Evolutionary conservation across 345 rosid genomes (phyloP), one percentile per base, ranked within the genome.

Genomic region (Populus alba): DNA sequence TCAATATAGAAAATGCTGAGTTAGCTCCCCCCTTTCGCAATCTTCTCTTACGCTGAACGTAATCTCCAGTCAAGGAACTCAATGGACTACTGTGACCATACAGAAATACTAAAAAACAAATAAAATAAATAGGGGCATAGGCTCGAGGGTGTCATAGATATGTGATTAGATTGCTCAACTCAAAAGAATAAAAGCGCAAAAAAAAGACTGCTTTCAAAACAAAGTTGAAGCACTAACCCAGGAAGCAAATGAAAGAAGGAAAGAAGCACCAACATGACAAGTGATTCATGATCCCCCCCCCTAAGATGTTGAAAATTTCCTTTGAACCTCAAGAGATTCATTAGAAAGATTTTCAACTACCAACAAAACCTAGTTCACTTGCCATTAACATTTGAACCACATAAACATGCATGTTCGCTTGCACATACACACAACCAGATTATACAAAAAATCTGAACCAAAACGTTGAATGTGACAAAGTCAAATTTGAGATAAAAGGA

Each of bases 21-120:
- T 83, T 90, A 55, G 86, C 79, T 70, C 89, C 91, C 43, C 90
- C 90, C 83, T 84, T 92, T 27, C 92, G 84, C 76, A 89, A 82
- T 81, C 89, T 91, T 76, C 94, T 86, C 84, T 81, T 90, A 70
- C 90, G 89, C 91, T 92, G 97, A 62, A 89, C 81, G 95, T 94
- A 81, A 72, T 45, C 68, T 78, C 66, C 71, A 63, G 84, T 92
- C 83, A 94, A 91, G 95, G 97, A 88, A 85, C 47, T 66, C 59
- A 63, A 74, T 4, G 63, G 45, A 65, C 53, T 51, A 18, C 29
- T 57, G 35, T 80, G 65, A 59, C 9, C 65, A 18, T 59, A 23
- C 27, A 59, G 27, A 20, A 59, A 59, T 22, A 59, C 65, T 18
- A 22, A 59, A 12, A 18, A 59, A 59, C 78, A 75, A 66, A 47